Percentiles rank a stretch among this genome's conserved stretches.
Evolutionary conservation across 2,329 filamentous ascomycete species (phyloP).

Genomic region (Chalara sp.): DNA sequence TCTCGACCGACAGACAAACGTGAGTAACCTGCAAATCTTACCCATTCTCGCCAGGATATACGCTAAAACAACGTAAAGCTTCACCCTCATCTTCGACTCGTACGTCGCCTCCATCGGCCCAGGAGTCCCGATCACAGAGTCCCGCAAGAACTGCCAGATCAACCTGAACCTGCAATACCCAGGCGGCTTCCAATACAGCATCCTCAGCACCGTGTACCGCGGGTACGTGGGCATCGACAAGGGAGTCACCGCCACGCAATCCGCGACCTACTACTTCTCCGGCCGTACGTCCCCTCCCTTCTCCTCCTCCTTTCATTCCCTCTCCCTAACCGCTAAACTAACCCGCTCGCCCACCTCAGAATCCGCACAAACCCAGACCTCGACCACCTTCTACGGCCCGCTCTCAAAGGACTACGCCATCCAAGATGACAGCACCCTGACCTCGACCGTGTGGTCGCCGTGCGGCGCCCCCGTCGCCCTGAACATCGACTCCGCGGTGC

Average conservation of each 20-base stretch:
- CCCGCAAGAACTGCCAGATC: slow-evolving; percentile 47
- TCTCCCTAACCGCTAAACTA: background rate
- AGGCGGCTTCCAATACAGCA: slow-evolving; percentile 44
- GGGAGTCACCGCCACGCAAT: slow-evolving; percentile 39
- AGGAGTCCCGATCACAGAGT: slow-evolving; percentile 33
- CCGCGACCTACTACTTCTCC: slow-evolving; percentile 49
- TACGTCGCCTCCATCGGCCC: slow-evolving; percentile 44
- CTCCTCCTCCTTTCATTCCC: too few relatives aligned
- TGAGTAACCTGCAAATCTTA: slow-evolving; percentile 19
- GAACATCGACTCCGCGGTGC: slow-evolving; percentile 16
- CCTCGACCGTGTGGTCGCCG: slow-evolving; percentile 15
- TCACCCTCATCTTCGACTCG: slow-evolving; percentile 46
- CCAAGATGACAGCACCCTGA: slow-evolving; percentile 6
- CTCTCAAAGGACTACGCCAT: slow-evolving; percentile 8
- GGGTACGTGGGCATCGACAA: slow-evolving; percentile 40
- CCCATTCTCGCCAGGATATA: background rate
- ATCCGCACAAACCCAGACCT: slow-evolving; percentile 7
- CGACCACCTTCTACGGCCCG: slow-evolving; percentile 14
- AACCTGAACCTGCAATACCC: slow-evolving; percentile 45
- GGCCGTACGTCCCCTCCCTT: slow-evolving; percentile 26
- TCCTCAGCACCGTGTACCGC: slow-evolving; percentile 45
- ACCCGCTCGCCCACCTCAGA: slow-evolving; percentile 17
- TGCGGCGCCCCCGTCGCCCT: slow-evolving; percentile 10
- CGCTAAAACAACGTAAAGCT: slow-evolving; percentile 5
- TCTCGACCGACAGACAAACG: slow-evolving; percentile 37